These are phyloP conservation scores for Linanthus parryae DNA, from an alignment of 148 eudicot species.

Conservation along the genomic window DNA sequence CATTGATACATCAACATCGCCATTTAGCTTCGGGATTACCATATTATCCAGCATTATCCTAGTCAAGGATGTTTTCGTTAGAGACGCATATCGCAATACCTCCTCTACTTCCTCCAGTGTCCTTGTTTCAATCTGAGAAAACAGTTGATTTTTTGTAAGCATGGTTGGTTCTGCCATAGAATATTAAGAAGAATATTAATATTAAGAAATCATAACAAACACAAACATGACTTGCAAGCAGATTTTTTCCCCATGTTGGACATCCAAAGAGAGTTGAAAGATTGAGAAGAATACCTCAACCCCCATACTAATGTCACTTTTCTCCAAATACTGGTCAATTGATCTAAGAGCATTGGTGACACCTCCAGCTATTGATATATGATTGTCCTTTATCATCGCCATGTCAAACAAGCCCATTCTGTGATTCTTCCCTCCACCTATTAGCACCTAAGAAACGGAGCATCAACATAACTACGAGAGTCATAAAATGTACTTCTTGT, in stretches of 20 bases:
- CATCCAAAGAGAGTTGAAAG: too few relatives aligned
- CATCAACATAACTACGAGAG: slow-evolving; percentile 5
- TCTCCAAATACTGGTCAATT: slow-evolving; percentile 63
- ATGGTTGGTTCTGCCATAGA: not conserved
- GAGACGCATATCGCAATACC: slow-evolving; percentile 72
- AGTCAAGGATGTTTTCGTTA: slow-evolving; percentile 53
- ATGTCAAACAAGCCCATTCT: slow-evolving; percentile 95
- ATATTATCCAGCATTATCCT: slow-evolving; percentile 97
- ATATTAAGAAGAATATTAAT: too few relatives aligned
- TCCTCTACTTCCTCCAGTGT: slow-evolving; percentile 79
- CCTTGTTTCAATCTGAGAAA: slow-evolving; percentile 77
- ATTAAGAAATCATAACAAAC: too few relatives aligned
- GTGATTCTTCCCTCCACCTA: slow-evolving; percentile 95
- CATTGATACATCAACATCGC: slow-evolving; percentile 89
- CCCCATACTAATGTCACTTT: slow-evolving; percentile 73
- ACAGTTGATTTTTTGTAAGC: slow-evolving; percentile 1
- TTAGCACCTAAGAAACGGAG: slow-evolving; percentile 50
- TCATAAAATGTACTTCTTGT: not conserved
- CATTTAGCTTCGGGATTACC: slow-evolving; percentile 67
- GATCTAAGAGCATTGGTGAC: slow-evolving; percentile 70
- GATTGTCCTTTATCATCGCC: slow-evolving; percentile 96
- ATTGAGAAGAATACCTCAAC: slow-evolving; percentile 62
- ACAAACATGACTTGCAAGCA: too few relatives aligned
- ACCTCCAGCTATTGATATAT: slow-evolving; percentile 90
- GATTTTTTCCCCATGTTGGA: too few relatives aligned